phyloP scores from a whole-genome alignment of 805 yeast species.

The Candida sonorensis region DNA sequence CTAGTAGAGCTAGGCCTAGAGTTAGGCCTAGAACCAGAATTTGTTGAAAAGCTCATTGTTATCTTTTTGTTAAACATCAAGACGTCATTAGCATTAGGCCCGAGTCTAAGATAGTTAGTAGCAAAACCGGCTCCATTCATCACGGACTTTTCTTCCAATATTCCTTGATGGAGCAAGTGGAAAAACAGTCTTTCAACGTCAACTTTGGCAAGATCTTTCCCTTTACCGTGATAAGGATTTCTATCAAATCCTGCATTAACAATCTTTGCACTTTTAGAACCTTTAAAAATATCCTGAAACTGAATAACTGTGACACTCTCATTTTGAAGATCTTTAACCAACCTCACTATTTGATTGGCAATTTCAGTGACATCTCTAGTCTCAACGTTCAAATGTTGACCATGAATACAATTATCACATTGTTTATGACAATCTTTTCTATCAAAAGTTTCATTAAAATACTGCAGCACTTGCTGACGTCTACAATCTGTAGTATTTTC shows the following conservation, averaged over 20 bases:
- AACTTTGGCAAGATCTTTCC: conserved; percentile 54
- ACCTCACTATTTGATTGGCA: conserved; percentile 50
- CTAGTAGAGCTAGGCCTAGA: neutral
- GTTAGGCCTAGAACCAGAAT: conserved; percentile 1
- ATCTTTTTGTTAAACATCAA: conserved; percentile 34
- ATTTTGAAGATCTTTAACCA: conserved; percentile 51
- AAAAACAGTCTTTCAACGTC: conserved; percentile 81
- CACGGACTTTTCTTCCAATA: conserved; percentile 64
- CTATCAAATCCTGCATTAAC: conserved; percentile 54
- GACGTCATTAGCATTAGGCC: conserved; percentile 47
- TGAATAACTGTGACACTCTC: conserved; percentile 68
- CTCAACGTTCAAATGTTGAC: conserved; percentile 33
- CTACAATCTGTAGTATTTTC: conserved; percentile 89
- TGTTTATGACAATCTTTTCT: conserved; percentile 54
- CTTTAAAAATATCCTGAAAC: conserved; percentile 78
- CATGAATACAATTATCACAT: conserved; percentile 80
- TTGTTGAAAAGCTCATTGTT: no score
- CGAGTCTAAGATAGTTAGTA: conserved; percentile 61
- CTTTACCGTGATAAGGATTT: conserved; percentile 62
- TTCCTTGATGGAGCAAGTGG: conserved; percentile 58
- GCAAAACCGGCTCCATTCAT: conserved; percentile 78
- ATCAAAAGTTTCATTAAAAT: conserved; percentile 80
- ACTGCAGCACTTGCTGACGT: conserved; percentile 79
- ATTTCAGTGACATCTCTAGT: conserved; percentile 62
- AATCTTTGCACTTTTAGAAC: conserved; percentile 59